Evolutionary conservation across 805 yeast genomes (phyloP).

Genomic region (Ogataea paraovalis): DNA sequence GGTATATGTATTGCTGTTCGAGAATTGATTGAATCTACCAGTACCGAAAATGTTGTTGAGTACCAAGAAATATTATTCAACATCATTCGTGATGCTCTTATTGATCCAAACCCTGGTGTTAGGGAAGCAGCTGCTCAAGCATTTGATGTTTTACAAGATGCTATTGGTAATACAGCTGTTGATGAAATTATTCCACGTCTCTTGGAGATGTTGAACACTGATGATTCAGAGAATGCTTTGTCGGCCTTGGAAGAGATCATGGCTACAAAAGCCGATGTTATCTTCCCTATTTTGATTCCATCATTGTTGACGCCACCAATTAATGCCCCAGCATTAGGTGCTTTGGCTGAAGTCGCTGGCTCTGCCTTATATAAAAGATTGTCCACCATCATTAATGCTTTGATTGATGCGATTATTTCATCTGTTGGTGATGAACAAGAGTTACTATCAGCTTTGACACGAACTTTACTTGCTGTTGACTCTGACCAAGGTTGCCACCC

Average conservation of each 20-base stretch:
- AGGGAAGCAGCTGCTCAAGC: conserved; percentile 90
- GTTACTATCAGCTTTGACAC: conserved; percentile 55
- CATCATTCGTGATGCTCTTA: conserved; percentile 73
- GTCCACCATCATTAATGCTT: conserved; percentile 65
- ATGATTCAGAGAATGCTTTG: conserved; percentile 65
- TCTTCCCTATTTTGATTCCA: conserved; percentile 92
- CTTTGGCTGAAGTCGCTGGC: conserved; percentile 89
- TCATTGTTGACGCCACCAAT: conserved; percentile 78
- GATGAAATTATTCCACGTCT: conserved; percentile 87
- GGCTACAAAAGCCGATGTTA: conserved; percentile 83
- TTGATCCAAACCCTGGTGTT: conserved; percentile 68
- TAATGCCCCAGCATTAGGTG: conserved; percentile 83
- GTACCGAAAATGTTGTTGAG: conserved; percentile 52
- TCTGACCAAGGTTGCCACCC: conserved; percentile 81
- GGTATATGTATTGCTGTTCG: conserved; percentile 94
- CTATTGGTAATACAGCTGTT: conserved; percentile 78
- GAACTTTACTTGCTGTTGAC: conserved; percentile 67
- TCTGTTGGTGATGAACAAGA: conserved; percentile 35
- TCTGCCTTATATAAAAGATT: conserved; percentile 70
- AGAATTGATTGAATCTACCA: conserved; percentile 77
- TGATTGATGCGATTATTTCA: conserved; percentile 55
- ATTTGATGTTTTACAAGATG: conserved; percentile 80
- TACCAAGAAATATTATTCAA: conserved; percentile 67
- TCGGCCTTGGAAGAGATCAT: conserved; percentile 87
- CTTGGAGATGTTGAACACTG: conserved; percentile 56